A percentile compares a stretch with the other conserved stretches of the same genome.
Evolutionary conservation across 2,329 filamentous ascomycete genomes (phyloP).

Genomic region (Fusarium siculi): DNA sequence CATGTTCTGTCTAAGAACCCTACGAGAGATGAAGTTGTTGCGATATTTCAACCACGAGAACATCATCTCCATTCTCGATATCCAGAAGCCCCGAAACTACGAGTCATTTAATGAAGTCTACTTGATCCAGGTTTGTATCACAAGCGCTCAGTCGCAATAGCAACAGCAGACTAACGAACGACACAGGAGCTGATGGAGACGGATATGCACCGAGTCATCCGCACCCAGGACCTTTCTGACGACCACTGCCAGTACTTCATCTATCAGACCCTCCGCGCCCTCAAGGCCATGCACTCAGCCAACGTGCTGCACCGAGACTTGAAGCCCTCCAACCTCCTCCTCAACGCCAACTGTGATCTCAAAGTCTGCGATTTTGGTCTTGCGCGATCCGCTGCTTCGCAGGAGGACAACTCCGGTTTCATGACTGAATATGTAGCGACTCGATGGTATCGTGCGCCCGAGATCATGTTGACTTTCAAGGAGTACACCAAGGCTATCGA

Average conservation of each 20-base stretch:
- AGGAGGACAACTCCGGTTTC: slow-evolving; percentile 99
- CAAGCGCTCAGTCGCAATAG: not conserved
- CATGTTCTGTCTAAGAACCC: slow-evolving; percentile 96
- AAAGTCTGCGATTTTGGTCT: slow-evolving; percentile 99
- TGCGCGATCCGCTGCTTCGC: slow-evolving; percentile 92
- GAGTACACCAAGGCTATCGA: slow-evolving; percentile 99
- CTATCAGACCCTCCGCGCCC: slow-evolving; percentile 95
- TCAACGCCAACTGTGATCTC: slow-evolving; percentile 98
- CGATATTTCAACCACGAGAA: slow-evolving; percentile 99
- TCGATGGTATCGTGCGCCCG: slow-evolving; percentile 97
- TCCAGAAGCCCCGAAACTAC: slow-evolving; percentile 96
- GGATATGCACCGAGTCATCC: slow-evolving; percentile 99
- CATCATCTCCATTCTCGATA: slow-evolving; percentile 99
- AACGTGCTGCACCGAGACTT: slow-evolving; percentile 97
- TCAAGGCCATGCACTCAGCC: slow-evolving; percentile 99
- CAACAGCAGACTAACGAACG: slow-evolving; percentile 13
- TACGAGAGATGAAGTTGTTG: slow-evolving; percentile 99
- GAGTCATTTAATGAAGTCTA: slow-evolving; percentile 98
- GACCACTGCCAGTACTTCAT: slow-evolving; percentile 99
- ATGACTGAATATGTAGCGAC: slow-evolving; percentile 99
- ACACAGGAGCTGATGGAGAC: slow-evolving; percentile 96
- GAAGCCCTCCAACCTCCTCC: slow-evolving; percentile 94
- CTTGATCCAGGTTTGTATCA: slow-evolving; percentile 83
- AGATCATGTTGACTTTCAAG: slow-evolving; percentile 99
- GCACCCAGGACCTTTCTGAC: slow-evolving; percentile 97